Base-by-base conservation (phyloP, 257 asterid genomes). In the Handroanthus guayacan region DNA sequence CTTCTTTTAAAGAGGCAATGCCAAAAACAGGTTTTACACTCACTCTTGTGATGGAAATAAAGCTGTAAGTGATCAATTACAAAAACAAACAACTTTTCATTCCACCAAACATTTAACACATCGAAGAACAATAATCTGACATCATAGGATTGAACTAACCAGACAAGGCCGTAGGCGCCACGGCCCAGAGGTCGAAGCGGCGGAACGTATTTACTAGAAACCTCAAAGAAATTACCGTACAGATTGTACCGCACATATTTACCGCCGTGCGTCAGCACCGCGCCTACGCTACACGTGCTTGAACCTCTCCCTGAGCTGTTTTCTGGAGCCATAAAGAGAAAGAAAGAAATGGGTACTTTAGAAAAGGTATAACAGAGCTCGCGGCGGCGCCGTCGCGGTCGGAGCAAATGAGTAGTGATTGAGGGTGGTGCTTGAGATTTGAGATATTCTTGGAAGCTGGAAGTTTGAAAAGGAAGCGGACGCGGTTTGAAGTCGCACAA, bases 131-230 rank as follows among this genome's bases (percentile, higher is more conserved):
- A 60, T 7, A 58, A 68, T 38, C 38, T 4, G 18, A 57, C 37
- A 37, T 36, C 2, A 12, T 1, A 11, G 38, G 67, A 48, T 66
- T 25, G 5, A 10, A 77, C 76, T 61, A 79, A 92, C 98, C 98
- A 91, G 75, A 93, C 97, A 78, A 93, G 90, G 82, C 98, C 98
- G 60, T 87, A 93, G 74, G 98, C 96, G 44, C 98, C 98, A 16
- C 98, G 96, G 10, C 98, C 98, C 71, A 93, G 86, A 17, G 98
- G 98, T 34, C 94, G 89, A 69, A 93, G 86, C 4, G 98, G 98
- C 20, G 98, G 97, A 14, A 91, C 85, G 45, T 93, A 93, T 76
- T 89, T 93, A 66, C 72, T 68, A 72, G 94, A 69, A 25, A 93
- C 90, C 78, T 91, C 96, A 69, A 93, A 93, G 20, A 87, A 82